A percentile compares a stretch with the other conserved stretches of the same genome.
Conservation (phyloP, 2,329 filamentous ascomycete genomes). For the Penicillium brasilianum region DNA sequence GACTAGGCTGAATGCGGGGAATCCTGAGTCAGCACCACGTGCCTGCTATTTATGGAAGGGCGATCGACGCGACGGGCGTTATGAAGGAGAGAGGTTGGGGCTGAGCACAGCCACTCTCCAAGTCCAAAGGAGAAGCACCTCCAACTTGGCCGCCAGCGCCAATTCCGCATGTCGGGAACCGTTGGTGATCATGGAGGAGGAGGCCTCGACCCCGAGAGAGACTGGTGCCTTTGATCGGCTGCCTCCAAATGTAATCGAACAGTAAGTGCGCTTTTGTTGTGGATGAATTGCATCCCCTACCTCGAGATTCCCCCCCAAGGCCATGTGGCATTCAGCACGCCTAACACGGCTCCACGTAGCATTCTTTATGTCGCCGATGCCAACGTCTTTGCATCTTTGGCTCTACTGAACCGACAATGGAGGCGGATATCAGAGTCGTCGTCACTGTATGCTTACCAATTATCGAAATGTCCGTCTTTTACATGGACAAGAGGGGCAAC, state of each 20-base stretch:
- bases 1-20: slow-evolving; percentile 19
- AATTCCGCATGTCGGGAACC: slow-evolving; percentile 27
- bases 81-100: slow-evolving; percentile 18
- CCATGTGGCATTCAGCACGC: slow-evolving; percentile 6
- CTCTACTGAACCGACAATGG: slow-evolving; percentile 53
- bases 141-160: slow-evolving; percentile 17
- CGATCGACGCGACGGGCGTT: slow-evolving; percentile 24
- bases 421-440: slow-evolving; percentile 48
- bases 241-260: slow-evolving; percentile 31
- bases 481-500: slow-evolving; percentile 44
- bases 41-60: slow-evolving; percentile 25
- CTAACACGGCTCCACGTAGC: slow-evolving; percentile 39
- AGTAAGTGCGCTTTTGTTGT: slow-evolving; percentile 19
- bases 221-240: slow-evolving; percentile 27
- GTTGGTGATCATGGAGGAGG: slow-evolving; percentile 34
- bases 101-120: slow-evolving; percentile 27
- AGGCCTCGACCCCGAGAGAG: slow-evolving; percentile 19
- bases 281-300: background rate
- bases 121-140: slow-evolving; percentile 15
- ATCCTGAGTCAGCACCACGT: slow-evolving; percentile 25
- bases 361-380: slow-evolving; percentile 54
- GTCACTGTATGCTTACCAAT: slow-evolving; percentile 54
- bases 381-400: slow-evolving; percentile 54
- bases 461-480: slow-evolving; percentile 51
- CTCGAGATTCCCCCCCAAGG: background rate